phyloP scores from a whole-genome alignment of 495 filamentous ascomycete species.

The Bryoglossum gracile region DNA sequence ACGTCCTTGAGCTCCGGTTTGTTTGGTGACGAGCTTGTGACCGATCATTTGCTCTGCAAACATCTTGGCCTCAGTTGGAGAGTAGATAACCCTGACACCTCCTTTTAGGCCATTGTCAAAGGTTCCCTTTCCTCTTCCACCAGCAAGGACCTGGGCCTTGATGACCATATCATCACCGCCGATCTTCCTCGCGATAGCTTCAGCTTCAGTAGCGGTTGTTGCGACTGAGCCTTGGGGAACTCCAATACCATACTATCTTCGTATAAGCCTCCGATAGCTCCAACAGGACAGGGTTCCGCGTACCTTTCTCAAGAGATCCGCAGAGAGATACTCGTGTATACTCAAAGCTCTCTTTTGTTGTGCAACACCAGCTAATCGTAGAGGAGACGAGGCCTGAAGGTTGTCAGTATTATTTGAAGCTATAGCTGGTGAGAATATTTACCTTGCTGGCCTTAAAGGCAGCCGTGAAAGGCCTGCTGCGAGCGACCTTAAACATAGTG shows the following conservation, averaged over 20 bases:
- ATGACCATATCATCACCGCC: slow-evolving; percentile 96
- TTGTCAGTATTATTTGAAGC: slow-evolving; percentile 9
- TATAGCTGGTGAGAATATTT: slow-evolving; percentile 20
- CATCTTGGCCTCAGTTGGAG: slow-evolving; percentile 77
- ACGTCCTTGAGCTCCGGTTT: slow-evolving; percentile 86
- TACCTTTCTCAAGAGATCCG: slow-evolving; percentile 80
- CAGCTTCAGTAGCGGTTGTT: slow-evolving; percentile 75
- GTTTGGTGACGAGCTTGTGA: slow-evolving; percentile 98
- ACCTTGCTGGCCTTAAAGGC: slow-evolving; percentile 60
- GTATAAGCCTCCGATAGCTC: slow-evolving; percentile 7
- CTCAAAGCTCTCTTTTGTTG: slow-evolving; percentile 78
- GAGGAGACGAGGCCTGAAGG: slow-evolving; percentile 19
- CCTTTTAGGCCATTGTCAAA: slow-evolving; percentile 99
- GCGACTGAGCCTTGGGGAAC: slow-evolving; percentile 86
- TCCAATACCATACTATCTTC: slow-evolving; percentile 78
- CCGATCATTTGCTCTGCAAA: slow-evolving; percentile 99
- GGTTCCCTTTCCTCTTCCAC: slow-evolving; percentile 91
- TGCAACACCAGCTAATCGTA: slow-evolving; percentile 24
- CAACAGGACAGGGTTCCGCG: slow-evolving; percentile 13
- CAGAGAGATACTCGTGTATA: slow-evolving; percentile 96
- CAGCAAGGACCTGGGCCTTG: slow-evolving; percentile 97
- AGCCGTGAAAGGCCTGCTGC: slow-evolving; percentile 54
- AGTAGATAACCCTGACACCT: slow-evolving; percentile 97
- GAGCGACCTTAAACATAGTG: slow-evolving; percentile 69
- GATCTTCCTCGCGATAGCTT: slow-evolving; percentile 81